Evolutionary conservation across 75 land plant genomes (phyloP).

Genomic region (Pinus albicaulis): DNA sequence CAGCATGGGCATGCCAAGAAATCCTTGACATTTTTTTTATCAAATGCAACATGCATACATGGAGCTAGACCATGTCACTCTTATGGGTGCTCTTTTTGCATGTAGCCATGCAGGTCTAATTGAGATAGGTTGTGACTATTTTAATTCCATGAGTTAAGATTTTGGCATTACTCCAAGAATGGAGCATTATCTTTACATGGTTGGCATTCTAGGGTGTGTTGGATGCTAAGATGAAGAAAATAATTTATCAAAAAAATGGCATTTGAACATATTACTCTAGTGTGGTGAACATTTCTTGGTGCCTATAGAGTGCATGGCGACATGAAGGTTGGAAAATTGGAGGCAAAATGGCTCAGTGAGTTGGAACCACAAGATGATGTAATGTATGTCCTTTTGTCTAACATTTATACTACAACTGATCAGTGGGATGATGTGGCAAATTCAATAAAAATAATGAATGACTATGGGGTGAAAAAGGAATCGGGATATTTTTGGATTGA

Average conservation of each 20-base stretch:
- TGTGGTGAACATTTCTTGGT: conserved; percentile 11
- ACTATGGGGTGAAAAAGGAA: conserved; percentile 15
- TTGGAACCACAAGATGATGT: conserved; percentile 16
- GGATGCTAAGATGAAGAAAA: conserved; percentile 13
- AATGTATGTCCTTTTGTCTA: conserved; percentile 25
- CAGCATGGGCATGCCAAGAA: conserved; percentile 19
- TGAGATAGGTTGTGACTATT: conserved; percentile 4
- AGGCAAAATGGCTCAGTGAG: not conserved
- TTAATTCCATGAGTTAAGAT: conserved; percentile 14
- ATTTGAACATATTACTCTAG: conserved; percentile 3
- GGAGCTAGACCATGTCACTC: conserved; percentile 20
- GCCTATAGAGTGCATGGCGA: conserved; percentile 14
- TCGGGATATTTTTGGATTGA: conserved; percentile 22
- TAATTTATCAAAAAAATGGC: conserved; percentile 13
- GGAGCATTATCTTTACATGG: conserved; percentile 18
- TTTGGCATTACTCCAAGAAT: conserved; percentile 14
- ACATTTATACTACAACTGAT: conserved; percentile 21
- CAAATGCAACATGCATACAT: conserved; percentile 15
- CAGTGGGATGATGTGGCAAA: conserved; percentile 23
- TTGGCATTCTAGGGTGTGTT: conserved; percentile 17
- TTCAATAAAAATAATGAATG: conserved; percentile 15
- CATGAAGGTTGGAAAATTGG: conserved; percentile 8
- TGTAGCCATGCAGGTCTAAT: conserved; percentile 23
- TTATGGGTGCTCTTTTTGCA: conserved; percentile 17
- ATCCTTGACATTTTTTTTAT: conserved; percentile 25